A percentile compares a stretch with the other conserved stretches of the same genome.
Conservation (phyloP, 1,139 yeast species). For the Tardiomyces digboiensis region DNA sequence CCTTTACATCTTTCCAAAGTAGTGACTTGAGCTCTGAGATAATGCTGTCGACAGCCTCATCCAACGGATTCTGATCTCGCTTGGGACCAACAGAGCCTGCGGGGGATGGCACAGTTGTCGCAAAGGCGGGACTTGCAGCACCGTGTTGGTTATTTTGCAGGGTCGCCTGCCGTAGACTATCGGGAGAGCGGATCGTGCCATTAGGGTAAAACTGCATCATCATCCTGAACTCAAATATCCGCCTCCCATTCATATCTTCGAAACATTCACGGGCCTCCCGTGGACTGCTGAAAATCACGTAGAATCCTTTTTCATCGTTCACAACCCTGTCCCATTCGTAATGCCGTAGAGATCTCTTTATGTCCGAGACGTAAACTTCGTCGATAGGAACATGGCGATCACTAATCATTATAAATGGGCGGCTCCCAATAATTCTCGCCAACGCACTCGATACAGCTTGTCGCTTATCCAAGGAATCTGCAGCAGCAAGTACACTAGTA, state of each 20-base stretch:
- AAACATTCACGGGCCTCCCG: slow-evolving; percentile 61
- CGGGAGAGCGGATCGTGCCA: too few species aligned
- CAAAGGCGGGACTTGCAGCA: too few species aligned
- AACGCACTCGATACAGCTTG: background rate
- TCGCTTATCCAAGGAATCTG: background rate
- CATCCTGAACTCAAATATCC: slow-evolving; percentile 39
- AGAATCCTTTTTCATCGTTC: slow-evolving; percentile 58
- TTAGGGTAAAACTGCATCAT: slow-evolving; percentile 44
- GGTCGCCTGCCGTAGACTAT: too few species aligned
- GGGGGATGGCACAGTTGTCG: background rate
- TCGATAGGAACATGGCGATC: slow-evolving; percentile 45
- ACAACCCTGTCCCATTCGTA: slow-evolving; percentile 61
- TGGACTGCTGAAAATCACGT: slow-evolving; percentile 54
- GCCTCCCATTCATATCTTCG: slow-evolving; percentile 54
- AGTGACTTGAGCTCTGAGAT: slow-evolving; percentile 56
- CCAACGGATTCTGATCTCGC: slow-evolving; percentile 22
- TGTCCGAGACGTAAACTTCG: slow-evolving; percentile 41
- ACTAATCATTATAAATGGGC: slow-evolving; percentile 49
- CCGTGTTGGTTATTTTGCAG: too few species aligned
- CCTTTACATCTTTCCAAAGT: slow-evolving; percentile 64
- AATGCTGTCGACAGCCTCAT: slow-evolving; percentile 51
- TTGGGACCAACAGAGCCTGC: background rate
- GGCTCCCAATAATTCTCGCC: slow-evolving; percentile 33
- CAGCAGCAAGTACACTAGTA: background rate
- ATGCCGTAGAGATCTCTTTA: slow-evolving; percentile 41